Percentiles rank a stretch among this genome's conserved stretches.
Evolutionary conservation across 306 rosid genomes (phyloP).

Genomic region (Rubus parviflorus): DNA sequence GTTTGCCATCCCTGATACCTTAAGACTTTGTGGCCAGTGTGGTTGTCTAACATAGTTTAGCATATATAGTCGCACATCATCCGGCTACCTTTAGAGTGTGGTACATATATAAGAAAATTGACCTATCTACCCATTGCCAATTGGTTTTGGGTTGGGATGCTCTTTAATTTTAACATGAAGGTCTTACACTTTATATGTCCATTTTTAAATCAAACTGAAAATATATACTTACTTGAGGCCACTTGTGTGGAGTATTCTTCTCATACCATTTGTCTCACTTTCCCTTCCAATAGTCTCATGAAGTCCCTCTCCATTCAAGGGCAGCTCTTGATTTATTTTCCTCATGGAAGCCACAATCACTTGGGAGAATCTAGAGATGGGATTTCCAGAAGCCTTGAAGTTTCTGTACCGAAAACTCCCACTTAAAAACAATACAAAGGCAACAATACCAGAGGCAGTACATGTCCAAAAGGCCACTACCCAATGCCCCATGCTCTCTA

Average conservation of each 20-base stretch:
- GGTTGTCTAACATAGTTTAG: too few species aligned
- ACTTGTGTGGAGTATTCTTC: constrained; percentile 49
- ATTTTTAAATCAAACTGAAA: neutral
- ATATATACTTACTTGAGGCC: constrained; percentile 48
- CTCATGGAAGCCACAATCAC: constrained; percentile 52
- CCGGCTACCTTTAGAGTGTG: too few species aligned
- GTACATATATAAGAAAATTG: too few species aligned
- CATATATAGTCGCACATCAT: too few species aligned
- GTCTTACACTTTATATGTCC: neutral
- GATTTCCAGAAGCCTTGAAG: constrained; percentile 57
- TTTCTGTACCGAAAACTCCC: constrained; percentile 48
- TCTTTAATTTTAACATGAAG: too few species aligned
- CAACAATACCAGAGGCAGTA: constrained; percentile 31
- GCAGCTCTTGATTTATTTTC: constrained; percentile 38
- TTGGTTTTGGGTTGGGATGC: too few species aligned
- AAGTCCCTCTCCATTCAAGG: constrained; percentile 45
- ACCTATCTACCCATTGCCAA: too few species aligned
- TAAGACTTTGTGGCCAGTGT: too few species aligned
- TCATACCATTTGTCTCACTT: constrained; percentile 24
- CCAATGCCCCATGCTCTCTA: constrained; percentile 60
- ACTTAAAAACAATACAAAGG: constrained; percentile 38
- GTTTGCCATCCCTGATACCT: too few species aligned
- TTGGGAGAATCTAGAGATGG: constrained; percentile 48
- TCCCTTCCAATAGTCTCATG: constrained; percentile 37
- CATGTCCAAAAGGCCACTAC: constrained; percentile 52